Evolutionary conservation across 805 yeast genomes (phyloP), one percentile per base, ranked within the genome.

Genomic region (Suhomyces faveliae): DNA sequence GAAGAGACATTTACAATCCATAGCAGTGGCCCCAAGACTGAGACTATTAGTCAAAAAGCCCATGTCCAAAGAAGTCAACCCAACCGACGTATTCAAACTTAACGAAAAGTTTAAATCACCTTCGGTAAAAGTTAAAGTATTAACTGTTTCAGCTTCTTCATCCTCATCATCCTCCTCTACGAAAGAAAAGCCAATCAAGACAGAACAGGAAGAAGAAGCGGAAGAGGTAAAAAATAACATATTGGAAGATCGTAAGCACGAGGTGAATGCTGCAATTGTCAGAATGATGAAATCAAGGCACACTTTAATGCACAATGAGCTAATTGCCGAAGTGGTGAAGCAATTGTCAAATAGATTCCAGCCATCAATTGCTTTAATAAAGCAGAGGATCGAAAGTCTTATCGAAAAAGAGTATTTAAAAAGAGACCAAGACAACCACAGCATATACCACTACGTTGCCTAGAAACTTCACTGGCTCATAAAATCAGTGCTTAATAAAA

Each of bases 261-360:
- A 84, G 58, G 71, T 86, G 2, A 94, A 88, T 60, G 96, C 97
- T 1, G 94, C 95, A 0, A 78, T 90, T 47, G 96, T 90, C 4
- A 75, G 97, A 44, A 81, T 85, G n/a, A 84, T 90, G 92, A 90
- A 90, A 67, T 77, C 88, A 1, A 71, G 90, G 27, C 84, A 82
- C 55, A 66, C 74, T 0, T 55, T 85, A 46, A 71, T 64, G 21
- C 92, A 87, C 60, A 82, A 81, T 54, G 84, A 84, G 35, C 71
- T 90, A 45, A 70, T 87, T n/a, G 78, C 75, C 27, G 90, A 84
- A 55, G 80, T 83, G 4, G 74, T 84, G 19, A 76, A 77, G 43
- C 86, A 80, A 51, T 69, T 89, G 42, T 64, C 73, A 19, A 70
- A 73, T 35, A 70, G 94, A 50, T 91, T 90, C 63, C 78, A 77